phyloP scores from a whole-genome alignment of 305 asterid genomes.

The Fraxinus sp. region DNA sequence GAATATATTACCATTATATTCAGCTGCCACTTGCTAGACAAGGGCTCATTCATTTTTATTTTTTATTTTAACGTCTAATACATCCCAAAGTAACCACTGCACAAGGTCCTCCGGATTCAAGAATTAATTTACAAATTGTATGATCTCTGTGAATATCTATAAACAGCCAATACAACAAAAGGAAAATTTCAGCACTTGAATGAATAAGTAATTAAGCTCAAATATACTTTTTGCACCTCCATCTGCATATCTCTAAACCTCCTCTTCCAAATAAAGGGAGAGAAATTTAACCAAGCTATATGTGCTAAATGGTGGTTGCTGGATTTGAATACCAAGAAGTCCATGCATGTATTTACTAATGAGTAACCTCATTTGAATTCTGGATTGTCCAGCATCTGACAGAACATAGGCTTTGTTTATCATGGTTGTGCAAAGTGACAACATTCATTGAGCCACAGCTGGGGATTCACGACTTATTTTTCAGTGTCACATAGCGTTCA shows the following conservation, averaged over 20 bases:
- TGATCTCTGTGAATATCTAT: background rate
- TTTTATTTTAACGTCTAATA: background rate
- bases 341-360: background rate
- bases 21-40: background rate
- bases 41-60: background rate
- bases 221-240: background rate
- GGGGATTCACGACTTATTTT: background rate
- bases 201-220: background rate
- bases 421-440: background rate
- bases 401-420: background rate
- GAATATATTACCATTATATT: background rate
- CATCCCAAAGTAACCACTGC: background rate
- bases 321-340: background rate
- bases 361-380: background rate
- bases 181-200: background rate
- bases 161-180: background rate
- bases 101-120: background rate
- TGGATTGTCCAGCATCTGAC: background rate
- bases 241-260: background rate
- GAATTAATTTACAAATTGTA: background rate
- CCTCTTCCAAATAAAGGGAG: background rate
- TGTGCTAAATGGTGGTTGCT: background rate
- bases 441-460: background rate
- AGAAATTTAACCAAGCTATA: background rate
- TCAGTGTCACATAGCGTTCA: background rate